Percentiles rank a stretch among this genome's conserved stretches.
These are phyloP conservation scores for Globisporangium yorkense DNA, from an alignment of 352 stramenopile species.

Conservation along the genomic window DNA sequence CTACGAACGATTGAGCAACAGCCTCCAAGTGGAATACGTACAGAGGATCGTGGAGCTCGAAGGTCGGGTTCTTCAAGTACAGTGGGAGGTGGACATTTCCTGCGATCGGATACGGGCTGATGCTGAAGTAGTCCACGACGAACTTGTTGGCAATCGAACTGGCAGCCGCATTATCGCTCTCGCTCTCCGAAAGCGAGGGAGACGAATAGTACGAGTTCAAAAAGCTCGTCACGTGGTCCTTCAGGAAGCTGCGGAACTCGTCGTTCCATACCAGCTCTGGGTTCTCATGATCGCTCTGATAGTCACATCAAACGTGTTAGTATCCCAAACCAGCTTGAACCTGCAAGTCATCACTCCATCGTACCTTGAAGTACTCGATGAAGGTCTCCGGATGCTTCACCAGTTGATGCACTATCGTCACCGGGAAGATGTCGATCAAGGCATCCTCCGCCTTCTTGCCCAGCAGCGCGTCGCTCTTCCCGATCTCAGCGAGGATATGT, in stretches of 20 bases:
- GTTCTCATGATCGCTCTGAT: constrained; percentile 84
- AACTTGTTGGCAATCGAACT: constrained; percentile 47
- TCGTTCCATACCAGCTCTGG: constrained; percentile 94
- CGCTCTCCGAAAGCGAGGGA: constrained; percentile 35
- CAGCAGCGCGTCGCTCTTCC: constrained; percentile 29
- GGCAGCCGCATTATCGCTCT: constrained; percentile 21
- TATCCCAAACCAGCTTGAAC: neutral
- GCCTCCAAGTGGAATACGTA: constrained; percentile 15
- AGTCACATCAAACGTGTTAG: constrained; percentile 3
- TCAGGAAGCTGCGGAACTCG: constrained; percentile 80
- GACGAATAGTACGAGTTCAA: constrained; percentile 75
- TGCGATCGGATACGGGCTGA: constrained; percentile 67
- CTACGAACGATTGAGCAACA: too few species aligned
- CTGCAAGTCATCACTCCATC: neutral
- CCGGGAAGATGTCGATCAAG: constrained; percentile 69
- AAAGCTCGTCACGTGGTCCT: constrained; percentile 59
- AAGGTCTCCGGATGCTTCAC: constrained; percentile 42
- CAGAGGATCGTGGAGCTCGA: constrained; percentile 88
- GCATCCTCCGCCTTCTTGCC: constrained; percentile 44
- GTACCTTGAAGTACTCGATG: constrained; percentile 55
- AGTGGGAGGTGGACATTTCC: constrained; percentile 90
- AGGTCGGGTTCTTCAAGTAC: constrained; percentile 92
- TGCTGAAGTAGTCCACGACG: constrained; percentile 62
- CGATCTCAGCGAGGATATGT: constrained; percentile 62
- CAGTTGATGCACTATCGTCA: constrained; percentile 51